These are phyloP conservation scores for Chalara sp. DNA, from an alignment of 2,329 filamentous ascomycete genomes.

Conservation along the genomic window DNA sequence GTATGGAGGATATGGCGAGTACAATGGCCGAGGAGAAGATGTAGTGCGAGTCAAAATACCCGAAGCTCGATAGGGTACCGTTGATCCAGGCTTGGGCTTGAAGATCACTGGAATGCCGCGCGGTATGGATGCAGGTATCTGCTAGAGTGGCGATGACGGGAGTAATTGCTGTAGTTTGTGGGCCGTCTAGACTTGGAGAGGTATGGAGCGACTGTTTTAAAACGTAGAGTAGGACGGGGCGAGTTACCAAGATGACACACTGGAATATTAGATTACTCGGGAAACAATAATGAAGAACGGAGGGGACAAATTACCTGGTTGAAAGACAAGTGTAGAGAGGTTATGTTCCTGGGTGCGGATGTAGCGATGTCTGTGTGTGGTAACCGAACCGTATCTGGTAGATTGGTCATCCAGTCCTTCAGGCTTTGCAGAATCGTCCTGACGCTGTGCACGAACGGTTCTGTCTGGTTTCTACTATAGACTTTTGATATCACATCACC, in stretches of 20 bases:
- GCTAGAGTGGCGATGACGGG: slow-evolving; percentile 30
- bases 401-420: slow-evolving; percentile 30
- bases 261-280: slow-evolving; percentile 2
- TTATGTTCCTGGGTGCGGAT: slow-evolving; percentile 32
- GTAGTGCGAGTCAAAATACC: slow-evolving; percentile 40
- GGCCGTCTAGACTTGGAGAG: slow-evolving; percentile 4
- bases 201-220: slow-evolving; percentile 29
- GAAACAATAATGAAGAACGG: background rate
- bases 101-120: slow-evolving; percentile 36
- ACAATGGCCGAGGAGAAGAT: slow-evolving; percentile 39
- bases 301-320: slow-evolving; percentile 25
- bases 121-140: slow-evolving; percentile 38
- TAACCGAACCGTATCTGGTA: slow-evolving; percentile 26
- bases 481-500: slow-evolving; percentile 21
- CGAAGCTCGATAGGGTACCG: slow-evolving; percentile 39
- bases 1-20: slow-evolving; percentile 36
- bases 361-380: slow-evolving; percentile 20
- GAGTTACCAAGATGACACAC: slow-evolving; percentile 34
- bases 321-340: slow-evolving; percentile 28
- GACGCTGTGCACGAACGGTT: slow-evolving; percentile 31
- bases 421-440: slow-evolving; percentile 29
- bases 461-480: slow-evolving; percentile 23
- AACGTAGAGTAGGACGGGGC: slow-evolving; percentile 32
- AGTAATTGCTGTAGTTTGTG: slow-evolving; percentile 2
- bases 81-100: slow-evolving; percentile 39